Evolutionary conservation across 2,329 filamentous ascomycete species (phyloP), one percentile per base, ranked within the genome.

Genomic region (Elsinoe batatas): DNA sequence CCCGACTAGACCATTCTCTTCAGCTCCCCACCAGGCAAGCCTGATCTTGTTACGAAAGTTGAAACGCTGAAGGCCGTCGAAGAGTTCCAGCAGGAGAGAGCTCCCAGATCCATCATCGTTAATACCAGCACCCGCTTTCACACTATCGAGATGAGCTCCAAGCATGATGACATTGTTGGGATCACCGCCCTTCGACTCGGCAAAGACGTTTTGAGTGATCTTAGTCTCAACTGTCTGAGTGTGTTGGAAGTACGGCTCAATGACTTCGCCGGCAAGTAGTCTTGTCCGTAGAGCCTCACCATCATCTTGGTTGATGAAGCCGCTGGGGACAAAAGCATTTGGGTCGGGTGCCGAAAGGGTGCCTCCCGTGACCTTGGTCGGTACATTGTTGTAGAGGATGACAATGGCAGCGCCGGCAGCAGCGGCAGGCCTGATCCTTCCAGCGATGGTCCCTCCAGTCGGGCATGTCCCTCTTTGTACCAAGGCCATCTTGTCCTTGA

Each of bases 41-140:
- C 67, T 66, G 1, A 72, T 68, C 11, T 68, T 68, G 56, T 72
- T 71, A 49, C 65, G 61, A 63, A 67, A 72, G 30, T 70, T 68
- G 30, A 68, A 59, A 12, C 71, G 67, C 8, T 67, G 60, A 30
- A 66, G 68, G 1, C 69, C 70, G 17, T 51, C 47, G 13, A 51
- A 51, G 7, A 71, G 65, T 53, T 70, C 65, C 5, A 72, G 59
- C 35, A 71, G 61, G 5, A 65, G 68, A 36, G 69, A 62, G 1
- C 64, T 68, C 13, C 70, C 70, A 12, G 61, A 65, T 49, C 69
- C 70, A 56, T 72, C 65, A 59, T 72, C 70, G 61, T 72, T 72
- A 62, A 72, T 71, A 11, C 70, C 70, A 2, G 70, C 69, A 1
- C 69, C 69, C 8, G 62, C 64, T 5, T 58, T 59, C 1, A 72